Evolutionary conservation across 352 stramenopile species (phyloP), one percentile per base, ranked within the genome.

Genomic region (Saprolegnia parasitica): DNA sequence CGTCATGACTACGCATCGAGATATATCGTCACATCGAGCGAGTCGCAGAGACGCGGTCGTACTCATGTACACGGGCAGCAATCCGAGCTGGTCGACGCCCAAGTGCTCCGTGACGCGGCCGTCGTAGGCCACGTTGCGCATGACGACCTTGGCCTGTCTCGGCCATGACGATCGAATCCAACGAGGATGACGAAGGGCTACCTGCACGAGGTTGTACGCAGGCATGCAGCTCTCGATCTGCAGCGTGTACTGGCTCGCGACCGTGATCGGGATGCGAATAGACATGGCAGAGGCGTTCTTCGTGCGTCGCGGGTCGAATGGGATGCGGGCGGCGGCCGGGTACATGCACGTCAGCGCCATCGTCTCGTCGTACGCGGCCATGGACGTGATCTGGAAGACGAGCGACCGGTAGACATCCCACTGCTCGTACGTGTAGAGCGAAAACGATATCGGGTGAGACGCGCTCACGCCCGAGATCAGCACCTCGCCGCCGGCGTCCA

Each of bases 271-370:
- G 47, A 46, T 61, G 26, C 35, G 24, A 40, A 40, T 55, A 6
- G 56, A 50, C 35, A 39, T 56, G n/a, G 49, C 54, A 42, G 42
- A 39, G 8, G 56, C 56, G 37, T 65, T 42, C 4, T 15, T 49
- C 1, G 35, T 49, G n/a, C 13, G 11, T 15, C 8, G 3, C 1
- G 58, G 58, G 42, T 67, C 39, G 42, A 67, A 67, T 20, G 54
- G 35, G 68, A 82, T 80, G 24, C 81, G 80, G 72, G 85, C 77
- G 32, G 52, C 71, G 0, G 81, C 77, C 21, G 81, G 78, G 62
- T 88, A 89, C 32, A 88, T 79, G 45, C 81, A 91, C 55, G 79
- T 81, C 52, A 89, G 77, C 39, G 82, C 76, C 68, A 88, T 76
- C 23, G 88, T 82, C 5, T 78, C 80, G 20, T 67, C 50, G 58